phyloP scores from a whole-genome alignment of 768 basidiomycete genomes.

The Solioccasus polychromus region DNA sequence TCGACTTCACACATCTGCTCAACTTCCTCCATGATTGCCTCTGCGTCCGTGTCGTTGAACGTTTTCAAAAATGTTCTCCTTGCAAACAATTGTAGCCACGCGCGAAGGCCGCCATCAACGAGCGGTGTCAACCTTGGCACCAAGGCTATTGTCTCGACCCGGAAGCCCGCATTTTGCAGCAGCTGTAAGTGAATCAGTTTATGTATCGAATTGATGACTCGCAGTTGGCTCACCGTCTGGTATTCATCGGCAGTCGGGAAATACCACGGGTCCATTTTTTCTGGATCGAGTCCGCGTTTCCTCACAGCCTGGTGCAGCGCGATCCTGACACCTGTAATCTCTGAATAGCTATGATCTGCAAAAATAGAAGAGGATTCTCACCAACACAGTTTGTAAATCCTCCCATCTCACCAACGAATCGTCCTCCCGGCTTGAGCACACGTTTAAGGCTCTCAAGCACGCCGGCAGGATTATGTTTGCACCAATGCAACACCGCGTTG shows the following conservation, averaged over 20 bases:
- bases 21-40: constrained; percentile 61
- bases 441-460: constrained; percentile 60
- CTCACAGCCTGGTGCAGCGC: constrained; percentile 54
- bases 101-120: constrained; percentile 45
- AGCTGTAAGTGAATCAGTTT: constrained; percentile 38
- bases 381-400: constrained; percentile 72
- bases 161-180: constrained; percentile 54
- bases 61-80: constrained; percentile 56
- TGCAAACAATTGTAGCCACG: constrained; percentile 69
- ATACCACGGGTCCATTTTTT: constrained; percentile 74
- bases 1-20: constrained; percentile 53
- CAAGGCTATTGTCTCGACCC: constrained; percentile 50
- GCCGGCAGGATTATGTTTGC: constrained; percentile 65
- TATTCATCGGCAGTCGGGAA: constrained; percentile 76
- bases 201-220: not conserved
- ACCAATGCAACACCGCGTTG: constrained; percentile 84
- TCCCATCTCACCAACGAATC: constrained; percentile 76
- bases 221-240: constrained; percentile 38
- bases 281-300: constrained; percentile 55
- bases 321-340: constrained; percentile 53
- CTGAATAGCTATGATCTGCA: not conserved
- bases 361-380: constrained; percentile 21
- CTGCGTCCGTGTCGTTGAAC: constrained; percentile 52
- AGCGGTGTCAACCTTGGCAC: constrained; percentile 56
- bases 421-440: constrained; percentile 65